Evolutionary conservation across 306 rosid species (phyloP).

Genomic region (Castanea mollissima): DNA sequence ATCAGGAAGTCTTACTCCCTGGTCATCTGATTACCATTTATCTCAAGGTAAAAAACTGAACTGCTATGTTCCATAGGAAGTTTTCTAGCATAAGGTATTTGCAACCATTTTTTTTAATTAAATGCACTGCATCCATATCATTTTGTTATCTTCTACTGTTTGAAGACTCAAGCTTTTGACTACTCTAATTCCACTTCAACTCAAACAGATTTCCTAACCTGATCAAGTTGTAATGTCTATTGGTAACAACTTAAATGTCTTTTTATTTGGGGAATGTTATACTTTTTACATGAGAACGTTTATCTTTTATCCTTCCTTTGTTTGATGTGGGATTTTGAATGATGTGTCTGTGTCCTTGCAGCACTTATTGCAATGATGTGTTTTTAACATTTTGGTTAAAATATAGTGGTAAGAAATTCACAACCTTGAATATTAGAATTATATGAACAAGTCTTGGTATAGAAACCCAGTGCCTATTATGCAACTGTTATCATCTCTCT

Average conservation of each 20-base stretch:
- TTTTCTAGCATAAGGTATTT: not conserved
- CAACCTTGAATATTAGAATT: not conserved
- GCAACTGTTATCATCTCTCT: not conserved
- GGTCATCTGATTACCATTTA: slow-evolving; percentile 89
- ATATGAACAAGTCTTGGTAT: not conserved
- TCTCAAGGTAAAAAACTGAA: slow-evolving; percentile 63
- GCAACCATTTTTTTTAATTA: not conserved
- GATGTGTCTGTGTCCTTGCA: not conserved
- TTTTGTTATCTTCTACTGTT: not conserved
- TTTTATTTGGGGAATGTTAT: not conserved
- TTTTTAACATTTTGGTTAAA: not conserved
- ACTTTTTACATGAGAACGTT: not conserved
- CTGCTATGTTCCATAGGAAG: not conserved
- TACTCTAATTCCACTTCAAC: not conserved
- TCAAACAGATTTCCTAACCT: not conserved
- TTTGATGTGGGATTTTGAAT: not conserved
- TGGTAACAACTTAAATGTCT: not conserved
- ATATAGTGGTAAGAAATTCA: not conserved
- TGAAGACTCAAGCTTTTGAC: not conserved
- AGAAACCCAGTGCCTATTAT: not conserved
- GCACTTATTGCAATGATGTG: not conserved
- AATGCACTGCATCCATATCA: not conserved
- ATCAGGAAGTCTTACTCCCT: slow-evolving; percentile 90
- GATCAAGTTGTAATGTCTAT: not conserved
- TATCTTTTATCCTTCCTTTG: not conserved